phyloP scores from a whole-genome alignment of 2,329 filamentous ascomycete species.

The Penicillium hesseltinei region DNA sequence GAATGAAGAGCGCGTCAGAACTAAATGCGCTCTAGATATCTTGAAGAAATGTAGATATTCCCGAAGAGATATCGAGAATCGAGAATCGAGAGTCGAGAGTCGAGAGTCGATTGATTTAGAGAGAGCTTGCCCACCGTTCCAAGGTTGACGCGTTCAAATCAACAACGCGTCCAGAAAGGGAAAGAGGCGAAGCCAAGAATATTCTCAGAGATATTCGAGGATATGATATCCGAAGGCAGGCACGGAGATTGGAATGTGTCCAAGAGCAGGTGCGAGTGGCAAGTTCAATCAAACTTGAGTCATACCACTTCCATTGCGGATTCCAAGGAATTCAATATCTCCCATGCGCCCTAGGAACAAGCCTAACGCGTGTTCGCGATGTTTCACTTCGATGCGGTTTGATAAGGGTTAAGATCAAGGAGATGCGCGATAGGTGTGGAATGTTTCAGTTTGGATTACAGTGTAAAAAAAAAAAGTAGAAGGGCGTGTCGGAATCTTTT shows the following conservation, averaged over 20 bases:
- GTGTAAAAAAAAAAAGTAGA: neutral
- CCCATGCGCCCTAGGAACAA: slow-evolving; percentile 1
- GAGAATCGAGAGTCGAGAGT: too few relatives aligned
- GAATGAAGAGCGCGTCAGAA: slow-evolving; percentile 15
- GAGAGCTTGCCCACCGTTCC: neutral
- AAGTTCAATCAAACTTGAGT: slow-evolving; percentile 1
- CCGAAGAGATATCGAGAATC: too few relatives aligned
- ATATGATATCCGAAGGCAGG: neutral
- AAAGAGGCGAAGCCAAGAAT: neutral
- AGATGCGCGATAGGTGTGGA: slow-evolving; percentile 3
- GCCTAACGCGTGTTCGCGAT: neutral
- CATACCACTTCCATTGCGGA: slow-evolving; percentile 9
- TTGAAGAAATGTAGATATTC: neutral
- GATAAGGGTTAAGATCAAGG: neutral
- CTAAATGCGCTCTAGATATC: neutral
- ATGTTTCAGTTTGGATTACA: slow-evolving; percentile 12
- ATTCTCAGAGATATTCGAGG: neutral
- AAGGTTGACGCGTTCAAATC: neutral
- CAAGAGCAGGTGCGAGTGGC: slow-evolving; percentile 3
- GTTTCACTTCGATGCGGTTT: neutral
- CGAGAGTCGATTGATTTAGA: neutral
- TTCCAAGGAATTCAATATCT: slow-evolving; percentile 4
- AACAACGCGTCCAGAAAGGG: neutral
- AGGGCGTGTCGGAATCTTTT: neutral
- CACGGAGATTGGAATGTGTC: slow-evolving; percentile 5